Evolutionary conservation across 108 stramenopile genomes (phyloP).

Genomic region (Schizochytrium sp.): DNA sequence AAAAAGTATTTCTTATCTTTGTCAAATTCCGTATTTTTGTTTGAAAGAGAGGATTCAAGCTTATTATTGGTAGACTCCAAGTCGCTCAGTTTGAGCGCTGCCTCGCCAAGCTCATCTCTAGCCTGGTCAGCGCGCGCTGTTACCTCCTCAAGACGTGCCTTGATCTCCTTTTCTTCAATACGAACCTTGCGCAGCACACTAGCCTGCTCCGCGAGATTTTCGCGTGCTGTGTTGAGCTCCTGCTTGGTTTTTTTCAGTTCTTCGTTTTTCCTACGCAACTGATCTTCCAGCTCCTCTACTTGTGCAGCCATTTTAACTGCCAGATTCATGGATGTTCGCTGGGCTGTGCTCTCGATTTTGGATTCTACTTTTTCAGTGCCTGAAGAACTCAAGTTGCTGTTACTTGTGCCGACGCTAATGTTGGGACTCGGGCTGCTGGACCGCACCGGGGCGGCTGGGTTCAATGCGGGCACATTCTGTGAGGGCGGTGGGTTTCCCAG

Average conservation of each 20-base stretch:
- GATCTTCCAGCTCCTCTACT: constrained; percentile 29
- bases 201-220: constrained; percentile 15
- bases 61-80: background rate
- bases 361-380: too few relatives aligned
- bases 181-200: background rate
- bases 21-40: background rate
- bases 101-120: background rate
- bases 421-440: too few relatives aligned
- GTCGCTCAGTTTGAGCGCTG: background rate
- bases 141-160: background rate
- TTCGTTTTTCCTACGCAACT: background rate
- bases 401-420: too few relatives aligned
- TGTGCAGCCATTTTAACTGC: background rate
- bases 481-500: too few relatives aligned
- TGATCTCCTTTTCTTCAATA: background rate
- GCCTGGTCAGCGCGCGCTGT: background rate
- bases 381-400: too few relatives aligned
- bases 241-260: constrained; percentile 10
- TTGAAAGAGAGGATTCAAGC: background rate
- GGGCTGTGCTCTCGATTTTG: background rate
- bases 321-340: background rate
- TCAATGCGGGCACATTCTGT: too few relatives aligned
- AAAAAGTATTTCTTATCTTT: constrained; percentile 34
- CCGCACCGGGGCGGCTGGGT: too few relatives aligned
- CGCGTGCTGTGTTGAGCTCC: background rate